Evolutionary conservation across 192 early-diverging fungal genomes (phyloP), one percentile per base, ranked within the genome.

Genomic region (Coemansia sp.): DNA sequence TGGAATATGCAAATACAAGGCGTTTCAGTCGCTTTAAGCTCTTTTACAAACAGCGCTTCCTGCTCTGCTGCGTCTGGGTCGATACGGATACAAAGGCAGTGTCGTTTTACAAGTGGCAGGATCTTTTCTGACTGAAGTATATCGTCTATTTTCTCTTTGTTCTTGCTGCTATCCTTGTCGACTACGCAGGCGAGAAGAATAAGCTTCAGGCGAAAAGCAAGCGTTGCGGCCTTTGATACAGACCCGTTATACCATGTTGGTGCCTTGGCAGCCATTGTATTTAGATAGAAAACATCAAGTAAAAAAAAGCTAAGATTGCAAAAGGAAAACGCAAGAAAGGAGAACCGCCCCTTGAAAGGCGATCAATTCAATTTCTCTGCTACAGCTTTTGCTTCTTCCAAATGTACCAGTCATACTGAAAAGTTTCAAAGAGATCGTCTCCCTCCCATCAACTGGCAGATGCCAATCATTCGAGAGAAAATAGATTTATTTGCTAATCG

Each of bases 1-100:
- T 61, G 60, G 30, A 61, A 45, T 29, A 61, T 45, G 25, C 21
- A 61, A 10, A 61, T 28, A n/a, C 42, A 39, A 7, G 60, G 60
- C 25, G 43, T 45, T 30, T 20, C 29, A 15, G 60, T 25, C n/a
- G 49, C 45, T 7, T 42, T 42, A 15, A 61, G 49, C 23, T 39
- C 33, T 29, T 61, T 61, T 31, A 25, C 43, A 28, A 61, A 45
- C 60, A 13, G 20, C 12, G 16, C 37, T 30, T 61, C 60, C 2
- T 61, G 20, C 18, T 61, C 60, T 33, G 25, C 49, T 9, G 33
- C 60, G 2, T 15, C 31, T 5, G 55, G 60, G 18, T 45, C 15
- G 12, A 61, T 13, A n/a, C 40, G 60, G 16, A 61, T 21, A 28
- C 60, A 61, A 23, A 61, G 28, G 13, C 60, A 61, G 16, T 57